These are phyloP conservation scores for Penicillium bialowiezense DNA, from an alignment of 495 filamentous ascomycete species.

Conservation along the genomic window DNA sequence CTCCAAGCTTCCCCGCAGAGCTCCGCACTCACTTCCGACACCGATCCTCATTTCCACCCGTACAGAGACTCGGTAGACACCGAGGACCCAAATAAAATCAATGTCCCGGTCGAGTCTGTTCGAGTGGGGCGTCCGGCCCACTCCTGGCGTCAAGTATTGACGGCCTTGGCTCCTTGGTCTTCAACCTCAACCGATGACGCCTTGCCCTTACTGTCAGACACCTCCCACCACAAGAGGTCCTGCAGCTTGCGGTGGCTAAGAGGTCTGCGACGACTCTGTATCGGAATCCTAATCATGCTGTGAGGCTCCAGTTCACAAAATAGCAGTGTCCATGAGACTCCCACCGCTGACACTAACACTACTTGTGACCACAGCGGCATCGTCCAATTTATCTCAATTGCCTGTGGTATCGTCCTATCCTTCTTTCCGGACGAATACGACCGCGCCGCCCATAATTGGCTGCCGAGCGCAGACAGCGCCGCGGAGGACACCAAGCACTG, in stretches of 20 bases:
- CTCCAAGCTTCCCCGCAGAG: neutral
- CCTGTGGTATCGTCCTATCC: slow-evolving; percentile 47
- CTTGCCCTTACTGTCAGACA: slow-evolving; percentile 20
- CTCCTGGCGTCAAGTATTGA: slow-evolving; percentile 16
- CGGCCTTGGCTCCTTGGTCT: slow-evolving; percentile 15
- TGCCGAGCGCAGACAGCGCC: slow-evolving; percentile 41
- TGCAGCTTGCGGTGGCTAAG: slow-evolving; percentile 12
- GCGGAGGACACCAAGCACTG: slow-evolving; percentile 54
- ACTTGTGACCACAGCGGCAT: slow-evolving; percentile 39
- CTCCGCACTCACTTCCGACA: neutral
- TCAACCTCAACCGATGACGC: slow-evolving; percentile 13
- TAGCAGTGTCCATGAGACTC: neutral
- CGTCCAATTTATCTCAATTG: slow-evolving; percentile 49
- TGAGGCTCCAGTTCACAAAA: slow-evolving; percentile 19
- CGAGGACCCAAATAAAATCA: slow-evolving; percentile 6
- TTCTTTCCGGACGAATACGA: slow-evolving; percentile 59
- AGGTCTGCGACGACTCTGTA: slow-evolving; percentile 17
- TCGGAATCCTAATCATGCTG: slow-evolving; percentile 40
- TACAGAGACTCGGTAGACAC: slow-evolving; percentile 19
- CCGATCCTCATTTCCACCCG: slow-evolving; percentile 8
- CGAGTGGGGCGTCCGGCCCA: slow-evolving; percentile 14
- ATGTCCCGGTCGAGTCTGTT: slow-evolving; percentile 4
- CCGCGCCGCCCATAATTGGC: slow-evolving; percentile 42
- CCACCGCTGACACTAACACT: slow-evolving; percentile 3
- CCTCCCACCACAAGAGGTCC: slow-evolving; percentile 1